Evolutionary conservation across 805 yeast genomes (phyloP).

Genomic region (Wickerhamiella occidentalis): DNA sequence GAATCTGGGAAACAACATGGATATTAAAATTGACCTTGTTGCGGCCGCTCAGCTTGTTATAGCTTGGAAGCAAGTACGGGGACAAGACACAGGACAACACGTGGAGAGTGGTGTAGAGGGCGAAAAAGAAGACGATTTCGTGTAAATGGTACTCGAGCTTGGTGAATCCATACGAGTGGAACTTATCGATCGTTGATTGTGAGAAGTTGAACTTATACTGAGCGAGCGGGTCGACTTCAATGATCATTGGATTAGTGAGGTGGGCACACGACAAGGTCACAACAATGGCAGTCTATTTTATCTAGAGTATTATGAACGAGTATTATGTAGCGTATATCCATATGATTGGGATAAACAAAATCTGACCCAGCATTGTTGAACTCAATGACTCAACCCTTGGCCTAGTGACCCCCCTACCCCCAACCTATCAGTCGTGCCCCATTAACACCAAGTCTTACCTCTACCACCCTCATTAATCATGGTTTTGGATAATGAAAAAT

Average conservation of each 20-base stretch:
- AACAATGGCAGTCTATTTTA: no score
- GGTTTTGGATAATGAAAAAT: conserved; percentile 23
- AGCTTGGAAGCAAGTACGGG: conserved; percentile 36
- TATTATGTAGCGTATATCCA: no score
- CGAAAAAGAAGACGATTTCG: conserved; percentile 50
- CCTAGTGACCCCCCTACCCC: background rate
- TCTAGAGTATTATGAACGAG: background rate
- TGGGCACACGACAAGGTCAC: background rate
- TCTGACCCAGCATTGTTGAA: conserved; percentile 1
- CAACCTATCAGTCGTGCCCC: background rate
- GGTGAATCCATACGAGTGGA: conserved; percentile 20
- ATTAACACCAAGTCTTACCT: background rate
- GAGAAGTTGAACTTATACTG: conserved; percentile 12
- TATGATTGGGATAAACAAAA: no score
- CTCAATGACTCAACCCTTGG: conserved; percentile 5
- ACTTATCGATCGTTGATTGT: conserved; percentile 10
- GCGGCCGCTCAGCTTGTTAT: conserved; percentile 36
- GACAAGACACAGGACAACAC: conserved; percentile 41
- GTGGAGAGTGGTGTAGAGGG: conserved; percentile 49
- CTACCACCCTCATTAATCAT: conserved; percentile 6
- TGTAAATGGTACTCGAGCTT: conserved; percentile 37
- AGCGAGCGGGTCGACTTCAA: conserved; percentile 19
- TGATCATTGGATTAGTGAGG: background rate
- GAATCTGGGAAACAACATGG: conserved; percentile 81
- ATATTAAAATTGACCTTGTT: conserved; percentile 69